Evolutionary conservation across 352 stramenopile species (phyloP).

Genomic region (Thalassiosira sp.): DNA sequence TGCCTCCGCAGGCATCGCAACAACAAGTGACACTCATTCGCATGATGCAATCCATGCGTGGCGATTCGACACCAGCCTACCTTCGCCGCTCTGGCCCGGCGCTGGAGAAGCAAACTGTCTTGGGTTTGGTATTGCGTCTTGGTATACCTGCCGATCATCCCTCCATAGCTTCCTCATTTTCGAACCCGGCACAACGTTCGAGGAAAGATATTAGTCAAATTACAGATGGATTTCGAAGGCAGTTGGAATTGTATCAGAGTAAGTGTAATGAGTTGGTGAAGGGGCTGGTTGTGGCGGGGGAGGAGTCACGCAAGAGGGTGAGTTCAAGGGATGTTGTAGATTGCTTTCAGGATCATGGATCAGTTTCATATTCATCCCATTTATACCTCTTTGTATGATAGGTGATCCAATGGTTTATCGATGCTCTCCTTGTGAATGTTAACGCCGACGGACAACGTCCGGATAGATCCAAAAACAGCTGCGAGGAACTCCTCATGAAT

Average conservation of each 20-base stretch:
- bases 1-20: conserved; percentile 13
- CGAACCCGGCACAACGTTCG: conserved; percentile 40
- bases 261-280: conserved; percentile 73
- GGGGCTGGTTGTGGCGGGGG: conserved; percentile 65
- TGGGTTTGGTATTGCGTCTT: conserved; percentile 68
- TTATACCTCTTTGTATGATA: too few species aligned
- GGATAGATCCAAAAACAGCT: conserved; percentile 74
- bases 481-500: conserved; percentile 66
- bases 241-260: conserved; percentile 74
- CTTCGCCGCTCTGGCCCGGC: conserved; percentile 67
- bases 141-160: conserved; percentile 62
- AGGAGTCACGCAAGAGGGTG: conserved; percentile 54
- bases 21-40: conserved; percentile 47
- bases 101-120: conserved; percentile 77
- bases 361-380: too few species aligned
- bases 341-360: neutral
- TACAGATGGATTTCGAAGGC: conserved; percentile 57
- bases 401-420: conserved; percentile 79
- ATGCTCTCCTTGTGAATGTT: conserved; percentile 76
- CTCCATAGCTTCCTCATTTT: conserved; percentile 58
- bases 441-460: conserved; percentile 67
- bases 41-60: conserved; percentile 53
- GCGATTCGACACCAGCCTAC: conserved; percentile 45
- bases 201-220: conserved; percentile 58
- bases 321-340: conserved; percentile 2